phyloP scores from a whole-genome alignment of 208 protist species.

The Acanthamoeba castellanii region DNA sequence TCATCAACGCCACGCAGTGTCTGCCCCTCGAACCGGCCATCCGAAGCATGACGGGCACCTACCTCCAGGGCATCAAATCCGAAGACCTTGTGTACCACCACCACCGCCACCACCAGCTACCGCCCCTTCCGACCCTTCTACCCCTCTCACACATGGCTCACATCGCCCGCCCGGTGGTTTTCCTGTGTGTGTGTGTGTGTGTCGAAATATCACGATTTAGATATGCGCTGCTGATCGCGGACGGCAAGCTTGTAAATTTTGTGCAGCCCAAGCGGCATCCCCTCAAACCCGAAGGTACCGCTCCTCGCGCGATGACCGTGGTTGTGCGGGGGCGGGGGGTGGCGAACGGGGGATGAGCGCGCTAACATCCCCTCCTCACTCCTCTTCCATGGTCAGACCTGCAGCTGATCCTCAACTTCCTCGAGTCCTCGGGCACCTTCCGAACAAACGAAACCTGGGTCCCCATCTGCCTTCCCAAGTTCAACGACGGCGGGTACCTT shows the following conservation, averaged over 20 bases:
- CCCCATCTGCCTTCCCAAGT: constrained; percentile 21
- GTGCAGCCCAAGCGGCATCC: constrained; percentile 18
- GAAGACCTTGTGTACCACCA: background rate
- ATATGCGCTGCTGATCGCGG: constrained; percentile 5
- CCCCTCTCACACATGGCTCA: too few species aligned
- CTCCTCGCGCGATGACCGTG: too few species aligned
- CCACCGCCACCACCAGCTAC: too few species aligned
- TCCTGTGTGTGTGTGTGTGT: too few species aligned
- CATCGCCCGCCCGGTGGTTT: too few species aligned
- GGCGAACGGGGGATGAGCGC: too few species aligned
- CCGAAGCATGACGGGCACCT: constrained; percentile 1
- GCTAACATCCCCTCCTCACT: too few species aligned
- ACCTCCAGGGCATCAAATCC: constrained; percentile 3
- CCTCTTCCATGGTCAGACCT: background rate
- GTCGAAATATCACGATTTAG: background rate
- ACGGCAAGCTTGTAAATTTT: constrained; percentile 46
- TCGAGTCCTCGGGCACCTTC: constrained; percentile 22
- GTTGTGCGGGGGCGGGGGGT: too few species aligned
- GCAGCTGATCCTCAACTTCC: constrained; percentile 16
- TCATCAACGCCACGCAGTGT: background rate
- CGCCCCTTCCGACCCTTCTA: too few species aligned
- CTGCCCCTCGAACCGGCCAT: constrained; percentile 1
- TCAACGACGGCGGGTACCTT: constrained; percentile 7
- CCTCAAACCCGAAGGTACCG: background rate
- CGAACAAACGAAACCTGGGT: constrained; percentile 20